Evolutionary conservation across 164 flowering plant genomes (phyloP).

Genomic region (Aristolochia contorta): DNA sequence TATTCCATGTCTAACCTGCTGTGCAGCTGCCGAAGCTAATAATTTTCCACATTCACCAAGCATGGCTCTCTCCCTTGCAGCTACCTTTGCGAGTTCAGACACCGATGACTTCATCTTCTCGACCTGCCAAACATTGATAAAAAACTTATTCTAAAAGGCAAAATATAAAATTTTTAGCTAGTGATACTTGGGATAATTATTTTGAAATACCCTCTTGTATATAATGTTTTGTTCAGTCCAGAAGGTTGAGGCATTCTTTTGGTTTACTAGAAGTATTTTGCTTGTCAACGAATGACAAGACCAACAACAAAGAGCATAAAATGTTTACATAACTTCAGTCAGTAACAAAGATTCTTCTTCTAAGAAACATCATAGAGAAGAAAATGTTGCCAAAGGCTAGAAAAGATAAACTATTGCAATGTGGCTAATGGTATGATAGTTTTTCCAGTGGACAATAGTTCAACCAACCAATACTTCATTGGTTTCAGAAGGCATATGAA

Average conservation of each 20-base stretch:
- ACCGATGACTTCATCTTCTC: slow-evolving; percentile 46
- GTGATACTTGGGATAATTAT: background rate
- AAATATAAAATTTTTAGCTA: background rate
- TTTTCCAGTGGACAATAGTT: no score
- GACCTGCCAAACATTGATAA: slow-evolving; percentile 26
- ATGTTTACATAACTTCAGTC: background rate
- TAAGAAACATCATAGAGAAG: background rate
- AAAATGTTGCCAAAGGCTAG: background rate
- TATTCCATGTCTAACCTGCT: slow-evolving; percentile 46
- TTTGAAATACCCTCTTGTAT: no score
- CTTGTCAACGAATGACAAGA: no score
- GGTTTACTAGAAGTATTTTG: no score
- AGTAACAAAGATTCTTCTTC: background rate
- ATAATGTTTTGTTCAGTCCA: no score
- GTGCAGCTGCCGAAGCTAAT: slow-evolving; percentile 46
- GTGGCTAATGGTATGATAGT: background rate
- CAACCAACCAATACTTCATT: no score
- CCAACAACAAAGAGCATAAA: background rate
- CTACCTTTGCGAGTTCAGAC: slow-evolving; percentile 63
- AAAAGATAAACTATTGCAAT: background rate
- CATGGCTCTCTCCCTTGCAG: slow-evolving; percentile 51
- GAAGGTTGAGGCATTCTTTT: no score
- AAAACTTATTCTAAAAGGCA: background rate
- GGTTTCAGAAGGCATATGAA: no score
- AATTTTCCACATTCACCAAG: slow-evolving; percentile 60